Conservation (phyloP, 257 asterid genomes). For the Solanum tacnaense region DNA sequence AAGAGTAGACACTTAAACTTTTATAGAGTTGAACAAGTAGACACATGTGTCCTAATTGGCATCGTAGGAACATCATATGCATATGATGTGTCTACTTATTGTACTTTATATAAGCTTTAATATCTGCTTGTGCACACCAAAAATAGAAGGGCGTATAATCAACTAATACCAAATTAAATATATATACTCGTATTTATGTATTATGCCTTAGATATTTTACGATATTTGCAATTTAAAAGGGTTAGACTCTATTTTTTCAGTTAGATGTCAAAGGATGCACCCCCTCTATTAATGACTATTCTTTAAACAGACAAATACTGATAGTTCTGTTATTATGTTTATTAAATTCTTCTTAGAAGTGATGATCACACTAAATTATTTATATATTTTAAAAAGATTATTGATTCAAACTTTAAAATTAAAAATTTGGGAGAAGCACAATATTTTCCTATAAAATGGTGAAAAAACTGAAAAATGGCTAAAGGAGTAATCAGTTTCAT, state of each 20-base stretch:
- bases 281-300: not conserved
- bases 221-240: too few relatives aligned
- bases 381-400: not conserved
- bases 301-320: not conserved
- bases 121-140: not conserved
- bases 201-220: too few relatives aligned
- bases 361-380: not conserved
- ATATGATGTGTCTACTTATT: not conserved
- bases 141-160: too few relatives aligned
- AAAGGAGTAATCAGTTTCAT: not conserved
- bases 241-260: not conserved
- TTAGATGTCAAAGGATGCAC: not conserved
- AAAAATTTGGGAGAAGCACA: not conserved
- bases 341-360: not conserved
- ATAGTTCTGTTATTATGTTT: not conserved
- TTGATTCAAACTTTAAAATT: not conserved
- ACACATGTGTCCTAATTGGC: too few relatives aligned
- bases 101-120: not conserved
- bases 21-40: too few relatives aligned
- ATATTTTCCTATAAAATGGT: not conserved
- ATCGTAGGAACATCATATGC: too few relatives aligned
- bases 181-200: not conserved
- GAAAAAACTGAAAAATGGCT: not conserved
- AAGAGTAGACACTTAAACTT: too few relatives aligned
- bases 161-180: not conserved